Conservation (phyloP, 2,329 filamentous ascomycete genomes). For the Aureobasidium subglaciale region DNA sequence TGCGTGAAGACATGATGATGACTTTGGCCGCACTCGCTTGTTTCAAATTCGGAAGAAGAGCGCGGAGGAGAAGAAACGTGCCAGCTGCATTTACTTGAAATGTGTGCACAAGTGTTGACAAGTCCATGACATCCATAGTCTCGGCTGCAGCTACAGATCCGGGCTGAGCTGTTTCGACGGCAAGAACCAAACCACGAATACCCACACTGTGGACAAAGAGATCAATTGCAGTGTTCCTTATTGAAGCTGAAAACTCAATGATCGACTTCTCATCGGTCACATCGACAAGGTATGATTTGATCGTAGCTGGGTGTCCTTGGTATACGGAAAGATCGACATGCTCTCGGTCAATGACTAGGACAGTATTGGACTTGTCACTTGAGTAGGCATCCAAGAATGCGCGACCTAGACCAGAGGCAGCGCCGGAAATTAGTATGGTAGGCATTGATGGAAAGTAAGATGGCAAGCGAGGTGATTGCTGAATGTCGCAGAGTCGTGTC, state of each 20-base stretch:
- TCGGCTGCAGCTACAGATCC: conserved; percentile 36
- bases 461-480: no score
- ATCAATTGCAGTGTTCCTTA: conserved; percentile 27
- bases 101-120: conserved; percentile 32
- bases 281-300: conserved; percentile 23
- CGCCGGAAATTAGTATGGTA: conserved; percentile 31
- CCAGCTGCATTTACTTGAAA: conserved; percentile 38
- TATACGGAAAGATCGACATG: conserved; percentile 12
- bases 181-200: conserved; percentile 37
- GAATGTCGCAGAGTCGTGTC: background rate
- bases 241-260: conserved; percentile 16
- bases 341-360: conserved; percentile 29
- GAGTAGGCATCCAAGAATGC: conserved; percentile 28
- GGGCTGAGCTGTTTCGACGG: conserved; percentile 21
- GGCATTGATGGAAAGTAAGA: conserved; percentile 3
- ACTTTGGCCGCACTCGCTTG: conserved; percentile 26
- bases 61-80: conserved; percentile 34
- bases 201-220: conserved; percentile 40
- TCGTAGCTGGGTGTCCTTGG: conserved; percentile 18
- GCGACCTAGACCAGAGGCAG: conserved; percentile 33
- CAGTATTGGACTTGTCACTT: conserved; percentile 18
- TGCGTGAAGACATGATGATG: conserved; percentile 38
- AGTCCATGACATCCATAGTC: conserved; percentile 34
- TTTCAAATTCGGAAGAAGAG: conserved; percentile 32
- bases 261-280: conserved; percentile 24